phyloP scores from a whole-genome alignment of 2,329 filamentous ascomycete species.

The Colletotrichum sp. region DNA sequence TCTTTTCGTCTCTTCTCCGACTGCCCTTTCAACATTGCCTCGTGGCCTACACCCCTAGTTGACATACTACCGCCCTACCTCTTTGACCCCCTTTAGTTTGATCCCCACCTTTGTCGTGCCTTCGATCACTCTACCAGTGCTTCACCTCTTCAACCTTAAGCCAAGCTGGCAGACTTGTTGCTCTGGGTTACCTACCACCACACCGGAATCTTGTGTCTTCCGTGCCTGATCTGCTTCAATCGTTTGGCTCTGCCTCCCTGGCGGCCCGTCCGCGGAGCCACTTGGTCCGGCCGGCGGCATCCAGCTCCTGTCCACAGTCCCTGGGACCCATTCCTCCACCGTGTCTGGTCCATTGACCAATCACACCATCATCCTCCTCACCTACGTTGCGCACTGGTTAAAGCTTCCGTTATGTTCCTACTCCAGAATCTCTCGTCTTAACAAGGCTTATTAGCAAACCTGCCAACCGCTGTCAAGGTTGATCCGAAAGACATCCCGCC shows the following conservation, averaged over 20 bases:
- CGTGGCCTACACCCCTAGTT: not conserved
- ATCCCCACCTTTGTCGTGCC: not conserved
- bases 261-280: conserved; percentile 4
- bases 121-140: not conserved
- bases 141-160: not conserved
- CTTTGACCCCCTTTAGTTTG: not conserved
- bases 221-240: conserved; percentile 15
- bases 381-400: not conserved
- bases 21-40: not conserved
- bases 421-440: not conserved
- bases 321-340: not conserved
- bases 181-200: conserved; percentile 23
- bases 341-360: not conserved
- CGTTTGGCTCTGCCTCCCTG: not conserved
- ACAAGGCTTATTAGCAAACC: conserved; percentile 28
- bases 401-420: not conserved
- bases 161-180: conserved; percentile 21
- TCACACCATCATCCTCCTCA: not conserved
- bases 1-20: not conserved
- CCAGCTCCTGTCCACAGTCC: not conserved
- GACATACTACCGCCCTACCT: not conserved
- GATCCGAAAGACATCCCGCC: conserved; percentile 59
- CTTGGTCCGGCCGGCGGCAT: not conserved
- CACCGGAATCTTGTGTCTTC: conserved; percentile 28
- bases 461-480: conserved; percentile 29